A percentile compares a stretch with the other conserved stretches of the same genome.
phyloP scores from a whole-genome alignment of 2,329 filamentous ascomycete genomes.

The Cordyceps farinosa region DNA sequence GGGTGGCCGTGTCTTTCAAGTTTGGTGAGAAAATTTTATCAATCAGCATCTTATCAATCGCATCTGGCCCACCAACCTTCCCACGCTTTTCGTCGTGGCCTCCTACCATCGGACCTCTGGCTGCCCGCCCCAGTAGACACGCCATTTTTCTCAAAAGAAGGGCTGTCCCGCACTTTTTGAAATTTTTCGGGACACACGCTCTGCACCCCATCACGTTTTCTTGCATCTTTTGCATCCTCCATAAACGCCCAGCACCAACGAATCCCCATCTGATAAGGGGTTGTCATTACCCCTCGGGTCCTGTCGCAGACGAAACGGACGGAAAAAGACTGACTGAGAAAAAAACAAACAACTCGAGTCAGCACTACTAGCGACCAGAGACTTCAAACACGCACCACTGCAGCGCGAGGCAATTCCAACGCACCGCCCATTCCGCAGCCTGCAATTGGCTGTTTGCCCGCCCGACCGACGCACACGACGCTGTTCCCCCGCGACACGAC shows the following conservation, averaged over 20 bases:
- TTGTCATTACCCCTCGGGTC: neutral
- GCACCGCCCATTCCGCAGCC: neutral
- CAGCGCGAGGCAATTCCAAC: conserved; percentile 1
- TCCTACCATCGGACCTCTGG: conserved; percentile 18
- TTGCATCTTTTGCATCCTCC: neutral
- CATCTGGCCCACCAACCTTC: conserved; percentile 35
- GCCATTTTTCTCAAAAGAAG: conserved; percentile 13
- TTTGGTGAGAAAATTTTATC: conserved; percentile 18
- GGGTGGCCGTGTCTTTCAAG: neutral
- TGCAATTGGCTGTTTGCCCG: conserved; percentile 11
- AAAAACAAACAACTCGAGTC: neutral
- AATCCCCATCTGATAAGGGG: conserved; percentile 7
- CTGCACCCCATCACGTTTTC: conserved; percentile 4
- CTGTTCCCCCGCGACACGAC: neutral
- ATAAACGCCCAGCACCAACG: neutral
- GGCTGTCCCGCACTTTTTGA: conserved; percentile 16
- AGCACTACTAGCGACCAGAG: neutral
- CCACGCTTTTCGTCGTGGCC: conserved; percentile 4
- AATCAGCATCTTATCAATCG: conserved; percentile 38
- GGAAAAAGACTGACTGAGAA: neutral
- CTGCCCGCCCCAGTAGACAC: conserved; percentile 5
- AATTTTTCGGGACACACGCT: conserved; percentile 11
- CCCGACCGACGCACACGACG: neutral
- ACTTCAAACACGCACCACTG: neutral
- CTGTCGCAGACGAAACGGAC: neutral